Conservation (phyloP, 306 rosid genomes). For the Mucuna pruriens region DNA sequence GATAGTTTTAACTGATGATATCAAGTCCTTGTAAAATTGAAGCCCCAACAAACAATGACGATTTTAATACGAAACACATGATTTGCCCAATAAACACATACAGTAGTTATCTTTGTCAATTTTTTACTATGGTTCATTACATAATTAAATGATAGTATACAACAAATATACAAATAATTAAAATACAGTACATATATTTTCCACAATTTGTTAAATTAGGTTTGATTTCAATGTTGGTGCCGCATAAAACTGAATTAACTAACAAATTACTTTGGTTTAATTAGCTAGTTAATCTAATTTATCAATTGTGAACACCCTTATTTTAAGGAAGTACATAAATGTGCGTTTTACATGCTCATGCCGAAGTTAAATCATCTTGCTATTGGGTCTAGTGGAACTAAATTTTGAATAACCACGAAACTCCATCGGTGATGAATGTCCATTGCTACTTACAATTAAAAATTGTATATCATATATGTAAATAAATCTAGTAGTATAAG, state of each 20-base stretch:
- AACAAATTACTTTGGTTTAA: not conserved
- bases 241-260: not conserved
- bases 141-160: not conserved
- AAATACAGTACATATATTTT: not conserved
- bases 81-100: no score
- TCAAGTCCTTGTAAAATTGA: not conserved
- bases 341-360: not conserved
- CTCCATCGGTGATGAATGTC: not conserved
- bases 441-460: not conserved
- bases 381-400: not conserved
- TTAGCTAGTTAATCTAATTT: not conserved
- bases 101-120: not conserved
- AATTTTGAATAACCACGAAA: not conserved
- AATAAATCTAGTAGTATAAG: not conserved
- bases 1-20: not conserved
- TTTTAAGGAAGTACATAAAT: not conserved
- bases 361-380: not conserved
- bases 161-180: not conserved
- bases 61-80: not conserved
- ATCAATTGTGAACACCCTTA: not conserved
- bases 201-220: not conserved
- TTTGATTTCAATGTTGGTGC: not conserved
- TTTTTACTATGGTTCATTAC: not conserved
- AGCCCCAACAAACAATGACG: not conserved
- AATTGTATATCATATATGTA: no score